Evolutionary conservation across 2,329 filamentous ascomycete species (phyloP).

Genomic region (Penicillium sp.): DNA sequence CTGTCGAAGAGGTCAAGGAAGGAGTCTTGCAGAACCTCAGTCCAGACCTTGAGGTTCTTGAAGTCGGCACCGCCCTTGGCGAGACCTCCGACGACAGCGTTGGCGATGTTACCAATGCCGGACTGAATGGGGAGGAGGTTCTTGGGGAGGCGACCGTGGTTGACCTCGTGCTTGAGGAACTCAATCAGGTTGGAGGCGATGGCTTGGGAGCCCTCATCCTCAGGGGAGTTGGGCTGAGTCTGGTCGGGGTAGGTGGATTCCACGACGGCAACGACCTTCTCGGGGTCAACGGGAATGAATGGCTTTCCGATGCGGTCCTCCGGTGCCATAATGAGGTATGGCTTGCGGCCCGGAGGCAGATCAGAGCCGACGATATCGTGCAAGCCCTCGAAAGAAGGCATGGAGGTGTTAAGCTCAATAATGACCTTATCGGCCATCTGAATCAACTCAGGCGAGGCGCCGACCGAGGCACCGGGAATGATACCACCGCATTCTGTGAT

Average conservation of each 20-base stretch:
- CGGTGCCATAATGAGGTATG: slow-evolving; percentile 79
- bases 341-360: slow-evolving; percentile 75
- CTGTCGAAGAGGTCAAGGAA: slow-evolving; percentile 92
- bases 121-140: slow-evolving; percentile 81
- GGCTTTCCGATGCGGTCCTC: slow-evolving; percentile 84
- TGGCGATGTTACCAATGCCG: slow-evolving; percentile 90
- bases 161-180: slow-evolving; percentile 82
- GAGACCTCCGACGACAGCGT: slow-evolving; percentile 83
- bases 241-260: slow-evolving; percentile 82
- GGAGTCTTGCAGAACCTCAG: slow-evolving; percentile 87
- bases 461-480: slow-evolving; percentile 81
- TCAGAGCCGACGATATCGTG: slow-evolving; percentile 93
- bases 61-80: slow-evolving; percentile 73
- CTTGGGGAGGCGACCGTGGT: slow-evolving; percentile 71
- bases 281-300: slow-evolving; percentile 79
- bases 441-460: slow-evolving; percentile 79
- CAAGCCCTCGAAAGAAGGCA: slow-evolving; percentile 80
- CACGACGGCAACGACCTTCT: slow-evolving; percentile 80
- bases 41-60: slow-evolving; percentile 87
- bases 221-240: slow-evolving; percentile 71
- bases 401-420: slow-evolving; percentile 86
- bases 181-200: slow-evolving; percentile 83
- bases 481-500: slow-evolving; percentile 89
- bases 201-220: slow-evolving; percentile 68
- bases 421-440: slow-evolving; percentile 93